Evolutionary conservation across 2,329 filamentous ascomycete species (phyloP).

Genomic region (Penicillium sp.): DNA sequence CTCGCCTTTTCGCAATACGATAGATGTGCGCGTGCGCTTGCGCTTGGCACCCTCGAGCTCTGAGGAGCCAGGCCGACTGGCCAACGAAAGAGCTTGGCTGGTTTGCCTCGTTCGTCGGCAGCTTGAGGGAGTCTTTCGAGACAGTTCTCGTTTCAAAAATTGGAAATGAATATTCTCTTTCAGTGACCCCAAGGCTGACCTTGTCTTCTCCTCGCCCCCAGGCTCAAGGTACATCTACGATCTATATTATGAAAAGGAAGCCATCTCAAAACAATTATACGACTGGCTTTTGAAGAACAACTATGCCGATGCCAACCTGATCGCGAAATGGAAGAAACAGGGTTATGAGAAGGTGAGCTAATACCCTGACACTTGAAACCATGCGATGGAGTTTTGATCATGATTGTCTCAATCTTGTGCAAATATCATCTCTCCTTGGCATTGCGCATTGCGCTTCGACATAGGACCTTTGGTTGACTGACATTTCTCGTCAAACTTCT

Average conservation of each 20-base stretch:
- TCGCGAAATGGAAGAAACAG: conserved; percentile 99
- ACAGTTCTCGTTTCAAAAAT: not conserved
- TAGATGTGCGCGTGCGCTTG: no score
- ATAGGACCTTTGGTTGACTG: no score
- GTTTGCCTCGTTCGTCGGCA: not conserved
- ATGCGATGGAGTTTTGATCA: not conserved
- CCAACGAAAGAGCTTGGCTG: not conserved
- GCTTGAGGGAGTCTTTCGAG: no score
- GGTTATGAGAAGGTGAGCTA: conserved; percentile 84
- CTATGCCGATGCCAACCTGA: conserved; percentile 90
- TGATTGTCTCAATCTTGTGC: not conserved
- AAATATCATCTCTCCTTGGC: not conserved
- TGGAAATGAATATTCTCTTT: not conserved
- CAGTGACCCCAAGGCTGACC: conserved; percentile 1
- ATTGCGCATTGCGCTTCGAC: no score
- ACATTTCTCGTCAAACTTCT: not conserved
- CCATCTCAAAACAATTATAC: conserved; percentile 85
- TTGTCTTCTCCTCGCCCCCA: conserved; percentile 17
- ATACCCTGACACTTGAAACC: not conserved
- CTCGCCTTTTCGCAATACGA: not conserved
- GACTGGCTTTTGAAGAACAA: conserved; percentile 96
- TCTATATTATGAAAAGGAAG: conserved; percentile 95
- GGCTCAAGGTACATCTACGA: conserved; percentile 88
- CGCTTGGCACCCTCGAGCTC: not conserved
- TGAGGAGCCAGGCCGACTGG: not conserved